Base-by-base conservation (phyloP, 2,329 filamentous ascomycete genomes). In the Pseudogymnoascus sp. region DNA sequence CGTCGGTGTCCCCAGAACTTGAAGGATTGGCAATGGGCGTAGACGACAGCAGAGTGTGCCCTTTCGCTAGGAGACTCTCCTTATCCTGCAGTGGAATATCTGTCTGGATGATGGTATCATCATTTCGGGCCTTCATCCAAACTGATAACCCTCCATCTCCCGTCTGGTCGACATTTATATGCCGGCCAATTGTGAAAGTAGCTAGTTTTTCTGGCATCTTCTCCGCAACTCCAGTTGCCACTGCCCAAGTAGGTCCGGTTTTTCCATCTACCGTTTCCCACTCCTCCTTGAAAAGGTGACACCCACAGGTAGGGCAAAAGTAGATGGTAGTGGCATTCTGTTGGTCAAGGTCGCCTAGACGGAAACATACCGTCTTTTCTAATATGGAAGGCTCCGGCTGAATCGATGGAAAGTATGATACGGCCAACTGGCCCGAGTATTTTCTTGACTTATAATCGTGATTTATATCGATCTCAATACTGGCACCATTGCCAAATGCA, bases 81-180 rank as follows among this genome's bases (percentile, higher is more conserved):
- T 23, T 23, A 23, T 23, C 21, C 21, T 23, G 21, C 21, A 23
- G 21, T 23, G 21, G 21, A 23, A 67, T 67, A 61, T 66, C 66
- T 4, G 37, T 18, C 40, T 63, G 63, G 16, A 42, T 59, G 44
- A 69, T 74, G 3, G 73, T 74, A 46, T 75, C 71, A 0, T 66
- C 62, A 42, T 78, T 77, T 0, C 70, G 61, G 5, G 72, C 66
- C 23, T 72, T 73, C 4, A 83, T 67, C 80, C 80, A 84, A 1
- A 75, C 68, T 2, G 76, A 76, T 1, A 81, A 75, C 0, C 83
- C 82, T 2, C 82, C 82, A 67, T 85, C 82, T 1, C 74, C 28
- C 0, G 82, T 84, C 63, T 84, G 81, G 0, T 71, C 75, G 0
- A 83, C 72, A 62, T 46, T 46, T 28, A 36, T 12, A 28, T 62